phyloP scores from a whole-genome alignment of 164 flowering plant genomes.

The Tetracentron sinense region DNA sequence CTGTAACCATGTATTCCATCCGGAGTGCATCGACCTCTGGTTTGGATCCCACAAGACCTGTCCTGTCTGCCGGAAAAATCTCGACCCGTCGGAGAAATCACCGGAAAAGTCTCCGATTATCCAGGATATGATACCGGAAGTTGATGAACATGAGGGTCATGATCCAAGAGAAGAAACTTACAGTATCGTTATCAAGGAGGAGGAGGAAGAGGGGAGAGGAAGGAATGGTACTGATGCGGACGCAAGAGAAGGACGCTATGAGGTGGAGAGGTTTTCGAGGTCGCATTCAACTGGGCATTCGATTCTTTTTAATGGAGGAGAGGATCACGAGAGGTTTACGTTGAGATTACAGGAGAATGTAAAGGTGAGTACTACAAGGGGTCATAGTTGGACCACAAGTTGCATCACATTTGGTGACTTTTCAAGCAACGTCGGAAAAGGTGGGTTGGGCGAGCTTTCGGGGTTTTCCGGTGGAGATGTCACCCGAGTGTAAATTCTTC shows the following conservation, averaged over 20 bases:
- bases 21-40: conserved; percentile 90
- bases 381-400: conserved; percentile 42
- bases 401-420: conserved; percentile 43
- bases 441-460: neutral
- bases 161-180: conserved; percentile 10
- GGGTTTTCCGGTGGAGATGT: neutral
- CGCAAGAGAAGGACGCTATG: conserved; percentile 2
- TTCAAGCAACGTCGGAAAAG: conserved; percentile 5
- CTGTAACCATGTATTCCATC: conserved; percentile 78
- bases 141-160: neutral
- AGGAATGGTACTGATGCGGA: neutral
- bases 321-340: conserved; percentile 38
- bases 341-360: conserved; percentile 51
- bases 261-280: conserved; percentile 34
- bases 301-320: conserved; percentile 18
- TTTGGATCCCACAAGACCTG: conserved; percentile 67
- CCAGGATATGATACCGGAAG: neutral
- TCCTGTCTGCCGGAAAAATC: conserved; percentile 66
- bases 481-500: neutral
- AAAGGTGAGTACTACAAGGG: conserved; percentile 23
- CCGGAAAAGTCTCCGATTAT: conserved; percentile 13
- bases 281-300: conserved; percentile 81
- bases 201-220: conserved; percentile 15
- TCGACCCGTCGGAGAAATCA: conserved; percentile 19
- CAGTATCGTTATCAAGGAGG: conserved; percentile 30